These are phyloP conservation scores for Euryodendron excelsum DNA, from an alignment of 148 eudicot genomes.

Conservation along the genomic window DNA sequence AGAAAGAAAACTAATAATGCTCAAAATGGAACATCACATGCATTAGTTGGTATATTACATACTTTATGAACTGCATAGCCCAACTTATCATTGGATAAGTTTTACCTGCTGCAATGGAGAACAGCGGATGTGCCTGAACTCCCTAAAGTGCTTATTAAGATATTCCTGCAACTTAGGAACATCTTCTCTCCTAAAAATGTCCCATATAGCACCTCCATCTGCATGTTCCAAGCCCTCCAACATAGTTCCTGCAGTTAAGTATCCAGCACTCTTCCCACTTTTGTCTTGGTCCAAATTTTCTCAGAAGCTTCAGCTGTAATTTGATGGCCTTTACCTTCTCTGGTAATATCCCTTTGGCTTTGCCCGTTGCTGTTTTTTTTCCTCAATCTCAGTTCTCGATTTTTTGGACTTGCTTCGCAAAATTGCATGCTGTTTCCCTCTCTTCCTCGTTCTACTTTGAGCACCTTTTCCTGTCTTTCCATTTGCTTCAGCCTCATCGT, in stretches of 20 bases:
- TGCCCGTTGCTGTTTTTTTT: constrained; percentile 15
- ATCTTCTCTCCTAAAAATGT: constrained; percentile 49
- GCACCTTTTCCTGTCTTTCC: constrained; percentile 30
- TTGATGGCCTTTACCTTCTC: background rate
- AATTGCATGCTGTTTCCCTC: background rate
- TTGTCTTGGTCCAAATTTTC: background rate
- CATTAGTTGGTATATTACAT: background rate
- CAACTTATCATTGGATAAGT: background rate
- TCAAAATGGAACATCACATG: background rate
- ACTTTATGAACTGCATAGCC: background rate
- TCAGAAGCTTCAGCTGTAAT: background rate
- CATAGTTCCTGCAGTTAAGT: background rate
- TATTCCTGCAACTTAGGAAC: constrained; percentile 39
- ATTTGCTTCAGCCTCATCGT: constrained; percentile 18
- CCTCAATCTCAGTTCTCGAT: background rate
- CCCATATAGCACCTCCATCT: constrained; percentile 50
- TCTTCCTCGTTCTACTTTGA: constrained; percentile 25
- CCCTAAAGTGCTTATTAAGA: constrained; percentile 35
- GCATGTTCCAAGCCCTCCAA: constrained; percentile 24
- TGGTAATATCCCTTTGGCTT: constrained; percentile 8
- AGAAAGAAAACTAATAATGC: background rate
- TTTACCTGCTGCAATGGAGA: constrained; percentile 31
- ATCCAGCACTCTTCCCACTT: background rate
- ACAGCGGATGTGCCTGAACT: constrained; percentile 39
- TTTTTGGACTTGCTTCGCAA: background rate